Evolutionary conservation across 352 stramenopile genomes (phyloP).

Genomic region (Globisporangium apiculatum): DNA sequence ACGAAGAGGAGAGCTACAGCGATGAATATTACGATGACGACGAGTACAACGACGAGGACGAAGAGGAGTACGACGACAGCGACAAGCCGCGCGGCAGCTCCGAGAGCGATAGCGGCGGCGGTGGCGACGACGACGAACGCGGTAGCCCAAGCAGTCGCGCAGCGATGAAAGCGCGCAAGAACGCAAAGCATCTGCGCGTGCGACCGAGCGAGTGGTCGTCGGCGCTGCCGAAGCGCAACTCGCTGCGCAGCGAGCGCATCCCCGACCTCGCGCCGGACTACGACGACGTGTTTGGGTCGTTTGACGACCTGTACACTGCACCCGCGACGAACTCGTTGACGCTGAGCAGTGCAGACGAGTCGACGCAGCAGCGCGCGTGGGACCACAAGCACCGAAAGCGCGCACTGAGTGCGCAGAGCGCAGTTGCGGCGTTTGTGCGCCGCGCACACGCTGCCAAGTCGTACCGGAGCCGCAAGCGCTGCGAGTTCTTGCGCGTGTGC

Average conservation of each 20-base stretch:
- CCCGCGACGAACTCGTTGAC: background rate
- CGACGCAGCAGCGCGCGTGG: background rate
- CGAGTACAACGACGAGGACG: slow-evolving; percentile 4
- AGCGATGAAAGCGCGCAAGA: slow-evolving; percentile 3
- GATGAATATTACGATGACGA: slow-evolving; percentile 21
- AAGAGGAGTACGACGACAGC: slow-evolving; percentile 2
- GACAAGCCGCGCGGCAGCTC: background rate
- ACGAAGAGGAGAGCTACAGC: slow-evolving; percentile 7
- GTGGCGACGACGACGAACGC: too few species aligned
- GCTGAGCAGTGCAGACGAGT: background rate
- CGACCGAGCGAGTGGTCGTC: slow-evolving; percentile 2
- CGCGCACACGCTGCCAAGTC: slow-evolving; percentile 33
- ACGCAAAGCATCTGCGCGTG: background rate
- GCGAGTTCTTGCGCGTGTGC: slow-evolving; percentile 59
- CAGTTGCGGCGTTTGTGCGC: slow-evolving; percentile 27
- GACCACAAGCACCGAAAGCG: slow-evolving; percentile 8
- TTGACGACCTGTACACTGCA: slow-evolving; percentile 46
- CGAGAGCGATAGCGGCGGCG: background rate
- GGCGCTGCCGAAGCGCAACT: slow-evolving; percentile 11
- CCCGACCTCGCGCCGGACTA: slow-evolving; percentile 19
- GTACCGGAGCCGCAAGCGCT: slow-evolving; percentile 52
- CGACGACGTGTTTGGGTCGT: slow-evolving; percentile 48
- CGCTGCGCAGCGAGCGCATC: slow-evolving; percentile 13
- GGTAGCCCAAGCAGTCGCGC: background rate
- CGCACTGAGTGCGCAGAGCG: slow-evolving; percentile 18